Conservation (phyloP, 306 rosid genomes). For the Luffa aegyptiaca region DNA sequence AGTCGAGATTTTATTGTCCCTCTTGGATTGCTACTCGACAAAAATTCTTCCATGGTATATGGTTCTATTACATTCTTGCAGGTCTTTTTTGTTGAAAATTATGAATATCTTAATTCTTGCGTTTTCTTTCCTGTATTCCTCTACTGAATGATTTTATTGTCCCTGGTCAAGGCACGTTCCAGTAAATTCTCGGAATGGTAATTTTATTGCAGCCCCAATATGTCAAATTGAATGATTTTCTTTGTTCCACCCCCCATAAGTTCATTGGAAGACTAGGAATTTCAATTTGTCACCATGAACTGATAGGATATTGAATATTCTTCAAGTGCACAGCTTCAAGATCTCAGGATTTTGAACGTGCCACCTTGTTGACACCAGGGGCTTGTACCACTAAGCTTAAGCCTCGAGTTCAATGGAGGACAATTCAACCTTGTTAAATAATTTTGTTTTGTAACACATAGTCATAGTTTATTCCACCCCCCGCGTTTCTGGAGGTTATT, state of each 20-base stretch:
- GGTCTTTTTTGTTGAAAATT: background rate
- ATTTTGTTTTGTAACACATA: too few species aligned
- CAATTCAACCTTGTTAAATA: background rate
- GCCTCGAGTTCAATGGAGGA: background rate
- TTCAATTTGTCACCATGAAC: background rate
- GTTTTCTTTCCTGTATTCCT: background rate
- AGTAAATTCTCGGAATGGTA: background rate
- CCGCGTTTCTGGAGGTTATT: too few species aligned
- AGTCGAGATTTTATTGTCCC: constrained; percentile 37
- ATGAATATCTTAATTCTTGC: background rate
- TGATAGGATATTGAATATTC: background rate
- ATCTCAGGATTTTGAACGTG: background rate
- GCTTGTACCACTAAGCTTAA: background rate
- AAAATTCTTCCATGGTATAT: constrained; percentile 77
- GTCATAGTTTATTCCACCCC: background rate
- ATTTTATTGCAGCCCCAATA: background rate
- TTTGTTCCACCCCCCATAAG: background rate
- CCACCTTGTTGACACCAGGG: background rate
- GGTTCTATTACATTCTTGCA: background rate
- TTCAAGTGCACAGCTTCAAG: background rate
- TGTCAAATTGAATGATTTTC: background rate
- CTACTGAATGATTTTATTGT: background rate
- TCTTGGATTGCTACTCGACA: constrained; percentile 69
- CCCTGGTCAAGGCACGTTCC: too few species aligned
- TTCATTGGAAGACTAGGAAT: background rate